Conservation (phyloP, 148 eudicot species). For the Cornus kousa region DNA sequence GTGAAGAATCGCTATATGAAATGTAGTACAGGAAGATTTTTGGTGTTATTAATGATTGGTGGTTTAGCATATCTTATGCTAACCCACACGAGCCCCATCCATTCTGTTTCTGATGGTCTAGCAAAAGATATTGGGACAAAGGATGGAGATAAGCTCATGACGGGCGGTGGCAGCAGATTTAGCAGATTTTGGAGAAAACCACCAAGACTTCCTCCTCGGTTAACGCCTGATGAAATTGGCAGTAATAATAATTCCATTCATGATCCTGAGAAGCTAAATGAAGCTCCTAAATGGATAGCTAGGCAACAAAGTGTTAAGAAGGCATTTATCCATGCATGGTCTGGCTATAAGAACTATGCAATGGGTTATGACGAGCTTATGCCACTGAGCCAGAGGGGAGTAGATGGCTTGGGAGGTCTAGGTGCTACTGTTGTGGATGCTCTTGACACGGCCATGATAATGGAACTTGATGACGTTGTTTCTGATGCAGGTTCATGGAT, state of each 20-base stretch:
- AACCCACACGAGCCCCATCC: slow-evolving; percentile 37
- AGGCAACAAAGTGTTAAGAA: slow-evolving; percentile 66
- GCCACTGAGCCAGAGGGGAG: slow-evolving; percentile 78
- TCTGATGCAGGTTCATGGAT: slow-evolving; percentile 94
- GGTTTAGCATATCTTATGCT: slow-evolving; percentile 73
- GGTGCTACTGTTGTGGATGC: slow-evolving; percentile 97
- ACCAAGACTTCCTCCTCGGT: slow-evolving; percentile 80
- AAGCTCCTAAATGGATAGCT: slow-evolving; percentile 52
- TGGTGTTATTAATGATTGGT: slow-evolving; percentile 57
- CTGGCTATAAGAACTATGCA: slow-evolving; percentile 73
- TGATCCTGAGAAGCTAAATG: slow-evolving; percentile 24
- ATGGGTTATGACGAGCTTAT: slow-evolving; percentile 95
- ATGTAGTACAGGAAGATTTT: slow-evolving; percentile 82
- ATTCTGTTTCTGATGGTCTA: slow-evolving; percentile 24
- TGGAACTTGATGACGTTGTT: slow-evolving; percentile 77
- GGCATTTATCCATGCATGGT: slow-evolving; percentile 95
- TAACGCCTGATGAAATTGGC: slow-evolving; percentile 82
- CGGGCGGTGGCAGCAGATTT: slow-evolving; percentile 37
- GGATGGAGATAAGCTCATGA: slow-evolving; percentile 32
- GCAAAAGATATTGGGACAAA: slow-evolving; percentile 26
- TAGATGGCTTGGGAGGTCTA: slow-evolving; percentile 89
- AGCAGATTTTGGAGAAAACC: slow-evolving; percentile 60
- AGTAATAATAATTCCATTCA: slow-evolving; percentile 31
- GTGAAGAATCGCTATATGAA: slow-evolving; percentile 57
- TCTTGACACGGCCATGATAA: slow-evolving; percentile 92